A percentile compares a stretch with the other conserved stretches of the same genome.
Evolutionary conservation across 768 basidiomycete species (phyloP).

Genomic region (Leccinum uliginosum): DNA sequence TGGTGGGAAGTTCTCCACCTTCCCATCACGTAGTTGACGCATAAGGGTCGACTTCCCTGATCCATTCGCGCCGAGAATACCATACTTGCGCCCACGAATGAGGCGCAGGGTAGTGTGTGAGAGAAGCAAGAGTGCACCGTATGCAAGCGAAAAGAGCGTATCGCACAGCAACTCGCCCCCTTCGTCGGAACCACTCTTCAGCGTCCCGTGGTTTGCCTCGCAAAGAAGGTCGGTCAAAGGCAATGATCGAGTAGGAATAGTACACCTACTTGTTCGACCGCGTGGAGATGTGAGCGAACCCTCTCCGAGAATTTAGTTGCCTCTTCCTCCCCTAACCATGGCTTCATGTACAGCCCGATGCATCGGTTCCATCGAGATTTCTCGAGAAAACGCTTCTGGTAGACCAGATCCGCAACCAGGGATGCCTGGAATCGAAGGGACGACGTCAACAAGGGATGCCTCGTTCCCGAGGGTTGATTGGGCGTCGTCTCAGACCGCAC

Average conservation of each 20-base stretch:
- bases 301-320: conserved; percentile 53
- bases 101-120: conserved; percentile 91
- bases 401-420: conserved; percentile 73
- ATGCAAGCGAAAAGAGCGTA: conserved; percentile 92
- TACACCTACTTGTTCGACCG: conserved; percentile 61
- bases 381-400: conserved; percentile 53
- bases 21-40: conserved; percentile 92
- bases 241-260: not conserved
- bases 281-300: conserved; percentile 68
- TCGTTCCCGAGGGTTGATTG: conserved; percentile 51
- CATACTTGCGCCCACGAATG: conserved; percentile 88
- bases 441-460: conserved; percentile 52
- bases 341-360: conserved; percentile 63
- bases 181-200: conserved; percentile 42
- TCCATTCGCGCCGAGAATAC: conserved; percentile 94
- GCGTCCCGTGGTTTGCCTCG: conserved; percentile 56
- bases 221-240: conserved; percentile 8
- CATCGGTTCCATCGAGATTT: conserved; percentile 61
- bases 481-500: conserved; percentile 38
- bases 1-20: conserved; percentile 94
- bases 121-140: conserved; percentile 88
- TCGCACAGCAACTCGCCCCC: conserved; percentile 89
- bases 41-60: conserved; percentile 94
- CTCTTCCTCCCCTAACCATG: conserved; percentile 61
- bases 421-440: conserved; percentile 70